Conservation (phyloP, 257 asterid species). For the Petrea volubilis region DNA sequence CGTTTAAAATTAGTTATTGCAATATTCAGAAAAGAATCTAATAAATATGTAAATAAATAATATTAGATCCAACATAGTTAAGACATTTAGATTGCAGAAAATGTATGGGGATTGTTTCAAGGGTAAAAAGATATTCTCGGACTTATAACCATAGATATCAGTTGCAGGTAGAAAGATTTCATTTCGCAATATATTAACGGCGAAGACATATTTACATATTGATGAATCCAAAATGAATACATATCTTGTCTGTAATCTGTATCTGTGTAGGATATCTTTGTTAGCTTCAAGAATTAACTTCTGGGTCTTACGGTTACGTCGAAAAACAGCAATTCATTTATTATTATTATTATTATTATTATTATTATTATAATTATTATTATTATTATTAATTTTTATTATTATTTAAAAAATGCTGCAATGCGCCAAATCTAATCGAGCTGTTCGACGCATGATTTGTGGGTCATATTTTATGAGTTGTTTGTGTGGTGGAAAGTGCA, state of each 20-base stretch:
- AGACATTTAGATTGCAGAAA: slow-evolving; percentile 17
- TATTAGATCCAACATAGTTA: slow-evolving; percentile 24
- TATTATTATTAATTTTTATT: not conserved
- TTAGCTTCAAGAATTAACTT: slow-evolving; percentile 28
- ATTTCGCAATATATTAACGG: slow-evolving; percentile 11
- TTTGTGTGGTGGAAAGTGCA: slow-evolving; percentile 47
- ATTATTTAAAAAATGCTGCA: slow-evolving; percentile 17
- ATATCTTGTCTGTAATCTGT: not conserved
- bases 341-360: not conserved
- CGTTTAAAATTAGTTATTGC: not conserved
- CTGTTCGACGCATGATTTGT: slow-evolving; percentile 55
- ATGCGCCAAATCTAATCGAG: slow-evolving; percentile 44
- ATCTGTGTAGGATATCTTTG: slow-evolving; percentile 21
- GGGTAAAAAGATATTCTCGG: slow-evolving; percentile 27
- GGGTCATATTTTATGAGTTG: slow-evolving; percentile 51
- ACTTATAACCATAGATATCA: slow-evolving; percentile 26
- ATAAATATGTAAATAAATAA: slow-evolving; percentile 1
- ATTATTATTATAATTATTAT: not conserved
- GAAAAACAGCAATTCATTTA: not conserved
- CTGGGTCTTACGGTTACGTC: slow-evolving; percentile 10
- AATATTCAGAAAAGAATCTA: not conserved
- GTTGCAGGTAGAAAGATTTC: slow-evolving; percentile 28
- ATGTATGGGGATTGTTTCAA: slow-evolving; percentile 33
- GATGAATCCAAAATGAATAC: not conserved
- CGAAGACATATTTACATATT: not conserved